Base-by-base conservation (phyloP, 2,329 filamentous ascomycete species). In the Aspergillus clavatus region DNA sequence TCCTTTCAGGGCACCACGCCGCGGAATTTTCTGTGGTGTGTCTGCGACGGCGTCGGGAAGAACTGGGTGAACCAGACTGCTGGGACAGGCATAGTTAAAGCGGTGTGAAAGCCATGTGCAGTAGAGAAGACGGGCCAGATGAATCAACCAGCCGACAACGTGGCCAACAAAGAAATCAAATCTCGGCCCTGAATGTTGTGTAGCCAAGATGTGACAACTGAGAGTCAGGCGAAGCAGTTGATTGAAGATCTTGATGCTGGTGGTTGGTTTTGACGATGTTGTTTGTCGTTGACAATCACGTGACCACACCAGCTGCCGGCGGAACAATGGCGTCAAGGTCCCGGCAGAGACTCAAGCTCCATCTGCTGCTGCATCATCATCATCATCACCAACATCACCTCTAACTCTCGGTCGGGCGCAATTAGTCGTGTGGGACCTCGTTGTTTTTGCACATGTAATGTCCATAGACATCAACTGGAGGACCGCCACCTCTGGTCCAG, bases 381-480 rank as follows among this genome's bases (percentile, higher is more conserved):
- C n/a, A n/a, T n/a, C 14, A 4, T 36, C 33, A 5, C 18, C 14
- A 24, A 24, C 8, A 6, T 7, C 33, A 4, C 3, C 21, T 19
- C 3, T 18, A 5, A 4, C n/a, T 21, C 21, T 11, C 38, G 19
- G 5, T 21, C 31, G 19, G 2, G 16, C 11, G 14, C 31, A 35
- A 12, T 16, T 18, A 21, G 8, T 18, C 11, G 31, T 6, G 31
- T 16, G 19, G 31, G 31, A 18, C 31, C 6, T 35, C 18, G 14
- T 38, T 23, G 23, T 40, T n/a, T n/a, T 35, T 39, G 50, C 54
- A 57, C 51, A 57, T 57, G 68, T 69, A 50, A 98, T 98, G 93
- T 97, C 93, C 57, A 91, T 98, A 74, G 90, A 97, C 64, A 85
- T 98, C 66, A 89, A 95, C 71, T 98, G 93, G 93, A 85, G 93